A percentile compares a stretch with the other conserved stretches of the same genome.
These are phyloP conservation scores for Mycena floridula DNA, from an alignment of 768 basidiomycete genomes.

Conservation along the genomic window DNA sequence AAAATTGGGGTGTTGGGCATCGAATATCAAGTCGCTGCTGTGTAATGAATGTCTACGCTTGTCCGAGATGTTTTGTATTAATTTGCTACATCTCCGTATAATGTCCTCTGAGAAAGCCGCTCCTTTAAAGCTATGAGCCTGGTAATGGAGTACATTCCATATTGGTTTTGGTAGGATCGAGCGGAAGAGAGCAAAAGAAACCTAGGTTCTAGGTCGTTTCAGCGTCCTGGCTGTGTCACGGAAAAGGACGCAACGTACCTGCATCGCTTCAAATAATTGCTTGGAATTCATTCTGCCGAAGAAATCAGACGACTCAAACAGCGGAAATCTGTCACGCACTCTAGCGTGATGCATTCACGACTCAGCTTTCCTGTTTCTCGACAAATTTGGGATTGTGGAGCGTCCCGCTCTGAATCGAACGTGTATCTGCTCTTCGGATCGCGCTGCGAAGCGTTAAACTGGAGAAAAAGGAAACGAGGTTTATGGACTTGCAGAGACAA, in stretches of 20 bases:
- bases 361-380: constrained; percentile 34
- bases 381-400: constrained; percentile 54
- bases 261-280: constrained; percentile 64
- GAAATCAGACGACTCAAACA: not conserved
- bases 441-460: constrained; percentile 27
- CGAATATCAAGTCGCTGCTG: constrained; percentile 14
- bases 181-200: constrained; percentile 65
- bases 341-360: constrained; percentile 53
- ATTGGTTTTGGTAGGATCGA: constrained; percentile 57
- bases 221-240: not conserved
- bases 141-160: constrained; percentile 68
- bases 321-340: constrained; percentile 11
- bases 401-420: constrained; percentile 56
- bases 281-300: constrained; percentile 50
- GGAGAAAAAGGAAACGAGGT: no score
- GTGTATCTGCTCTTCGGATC: constrained; percentile 47
- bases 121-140: not conserved
- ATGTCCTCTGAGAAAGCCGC: no score
- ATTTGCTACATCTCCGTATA: no score
- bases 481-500: no score
- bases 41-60: not conserved
- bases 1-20: constrained; percentile 35
- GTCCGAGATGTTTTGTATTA: no score
- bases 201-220: constrained; percentile 44
- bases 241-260: constrained; percentile 33